A percentile compares a stretch with the other conserved stretches of the same genome.
Evolutionary conservation across 768 basidiomycete species (phyloP).

Genomic region (Mycena latifolia): DNA sequence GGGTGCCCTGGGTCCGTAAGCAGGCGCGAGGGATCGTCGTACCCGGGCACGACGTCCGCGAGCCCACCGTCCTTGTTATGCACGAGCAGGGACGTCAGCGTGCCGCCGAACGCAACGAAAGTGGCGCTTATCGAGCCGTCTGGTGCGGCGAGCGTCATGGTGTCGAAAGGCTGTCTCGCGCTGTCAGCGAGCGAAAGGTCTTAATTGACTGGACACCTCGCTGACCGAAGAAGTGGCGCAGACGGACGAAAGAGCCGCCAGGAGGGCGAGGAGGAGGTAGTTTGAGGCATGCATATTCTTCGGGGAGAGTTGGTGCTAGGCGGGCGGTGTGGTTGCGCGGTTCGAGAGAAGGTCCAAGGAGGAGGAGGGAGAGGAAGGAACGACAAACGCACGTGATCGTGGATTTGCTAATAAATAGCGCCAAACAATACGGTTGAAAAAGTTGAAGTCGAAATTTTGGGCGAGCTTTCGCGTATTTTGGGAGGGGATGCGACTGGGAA

Average conservation of each 20-base stretch:
- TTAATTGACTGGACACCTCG: not conserved
- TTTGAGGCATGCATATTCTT: not conserved
- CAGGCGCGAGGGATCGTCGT: slow-evolving; percentile 62
- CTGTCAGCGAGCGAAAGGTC: slow-evolving; percentile 5
- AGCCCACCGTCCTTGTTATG: slow-evolving; percentile 62
- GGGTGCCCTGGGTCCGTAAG: slow-evolving; percentile 61
- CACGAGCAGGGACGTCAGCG: slow-evolving; percentile 67
- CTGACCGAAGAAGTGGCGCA: not conserved
- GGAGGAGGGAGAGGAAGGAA: no score
- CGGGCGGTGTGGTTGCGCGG: no score
- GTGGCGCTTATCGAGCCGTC: slow-evolving; percentile 70
- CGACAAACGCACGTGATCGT: no score
- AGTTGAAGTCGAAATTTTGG: no score
- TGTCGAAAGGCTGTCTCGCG: slow-evolving; percentile 58
- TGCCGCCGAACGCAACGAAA: slow-evolving; percentile 69
- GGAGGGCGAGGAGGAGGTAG: not conserved
- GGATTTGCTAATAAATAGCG: no score
- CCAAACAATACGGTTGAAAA: no score
- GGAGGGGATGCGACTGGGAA: no score
- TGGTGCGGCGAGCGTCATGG: slow-evolving; percentile 59
- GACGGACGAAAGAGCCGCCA: not conserved
- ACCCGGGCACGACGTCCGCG: slow-evolving; percentile 69
- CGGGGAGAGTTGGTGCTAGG: no score
- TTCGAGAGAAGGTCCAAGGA: no score
- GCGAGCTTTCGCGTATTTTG: no score